Base-by-base conservation (phyloP, 2,329 filamentous ascomycete species). In the Apiospora sp. region DNA sequence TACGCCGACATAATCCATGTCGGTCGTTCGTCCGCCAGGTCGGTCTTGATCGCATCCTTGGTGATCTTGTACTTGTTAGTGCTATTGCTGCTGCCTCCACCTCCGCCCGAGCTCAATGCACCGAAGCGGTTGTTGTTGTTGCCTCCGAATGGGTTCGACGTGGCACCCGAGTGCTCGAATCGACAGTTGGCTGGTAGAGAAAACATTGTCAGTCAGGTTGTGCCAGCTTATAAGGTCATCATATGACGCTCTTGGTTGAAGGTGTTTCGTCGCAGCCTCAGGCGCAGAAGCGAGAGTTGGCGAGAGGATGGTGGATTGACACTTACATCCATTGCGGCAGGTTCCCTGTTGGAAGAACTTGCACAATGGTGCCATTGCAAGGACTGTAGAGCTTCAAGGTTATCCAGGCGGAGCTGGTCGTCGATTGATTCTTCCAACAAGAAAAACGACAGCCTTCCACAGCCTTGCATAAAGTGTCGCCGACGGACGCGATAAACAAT, bases 1-100 rank as follows among this genome's bases (percentile, higher is more conserved):
- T 98, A 98, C 30, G 92, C 89, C 1, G 95, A 98, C 34, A 98
- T 88, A 5, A 96, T 92, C 93, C 95, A 98, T 86, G 90, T 84
- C 24, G 96, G 96, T 12, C 89, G 88, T 73, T 96, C 94, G 30
- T 87, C 86, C 0, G 87, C 89, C 67, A 97, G 86, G 79, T 97
- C 94, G 71, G 84, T 83, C 73, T 87, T 87, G 76, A 97, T 92
- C 2, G 83, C 84, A 0, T 89, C 89, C 58, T 83, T 83, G n/a
- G 84, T 88, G 54, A 95, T 82, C 64, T 82, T 86, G 79, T 90
- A 90, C 41, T 46, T 71, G 5, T 77, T 75, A 67, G n/a, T 71
- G 41, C 75, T 75, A 54, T 72, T 24, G 41, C 71, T 72, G 61
- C 70, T 73, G 16, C 51, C 58, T 13, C 68, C 68, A 6, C 74